Conservation (phyloP, 179 eudicot species). For the Nepenthes alata region DNA sequence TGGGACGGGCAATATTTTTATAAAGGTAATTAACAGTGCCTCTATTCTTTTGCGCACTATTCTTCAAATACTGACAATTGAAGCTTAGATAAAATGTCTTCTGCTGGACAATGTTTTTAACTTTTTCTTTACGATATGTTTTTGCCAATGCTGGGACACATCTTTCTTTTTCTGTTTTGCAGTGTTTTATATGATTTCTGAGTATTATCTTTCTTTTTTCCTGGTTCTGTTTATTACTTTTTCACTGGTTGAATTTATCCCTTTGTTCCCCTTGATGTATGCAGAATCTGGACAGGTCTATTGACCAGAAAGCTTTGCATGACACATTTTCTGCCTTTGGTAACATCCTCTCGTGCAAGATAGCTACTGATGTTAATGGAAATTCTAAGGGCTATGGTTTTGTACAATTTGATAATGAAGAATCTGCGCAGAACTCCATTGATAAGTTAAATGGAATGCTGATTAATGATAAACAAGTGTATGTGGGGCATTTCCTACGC, state of each 20-base stretch:
- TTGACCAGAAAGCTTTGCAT: slow-evolving; percentile 41
- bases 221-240: no score
- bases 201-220: no score
- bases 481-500: slow-evolving; percentile 55
- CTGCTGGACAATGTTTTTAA: no score
- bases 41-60: no score
- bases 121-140: no score
- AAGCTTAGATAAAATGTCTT: no score
- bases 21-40: slow-evolving; percentile 8
- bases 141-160: no score
- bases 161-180: no score
- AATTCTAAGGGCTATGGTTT: slow-evolving; percentile 57
- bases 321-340: slow-evolving; percentile 49
- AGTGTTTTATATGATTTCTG: no score
- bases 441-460: slow-evolving; percentile 70
- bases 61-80: no score
- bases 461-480: slow-evolving; percentile 70
- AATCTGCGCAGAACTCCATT: slow-evolving; percentile 50
- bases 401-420: slow-evolving; percentile 60
- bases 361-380: slow-evolving; percentile 41
- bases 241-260: no score
- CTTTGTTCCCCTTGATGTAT: no score
- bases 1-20: slow-evolving; percentile 38
- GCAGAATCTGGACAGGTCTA: slow-evolving; percentile 39
- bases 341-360: slow-evolving; percentile 44